phyloP scores from a whole-genome alignment of 2,329 filamentous ascomycete species.

The Alternaria postmessia region DNA sequence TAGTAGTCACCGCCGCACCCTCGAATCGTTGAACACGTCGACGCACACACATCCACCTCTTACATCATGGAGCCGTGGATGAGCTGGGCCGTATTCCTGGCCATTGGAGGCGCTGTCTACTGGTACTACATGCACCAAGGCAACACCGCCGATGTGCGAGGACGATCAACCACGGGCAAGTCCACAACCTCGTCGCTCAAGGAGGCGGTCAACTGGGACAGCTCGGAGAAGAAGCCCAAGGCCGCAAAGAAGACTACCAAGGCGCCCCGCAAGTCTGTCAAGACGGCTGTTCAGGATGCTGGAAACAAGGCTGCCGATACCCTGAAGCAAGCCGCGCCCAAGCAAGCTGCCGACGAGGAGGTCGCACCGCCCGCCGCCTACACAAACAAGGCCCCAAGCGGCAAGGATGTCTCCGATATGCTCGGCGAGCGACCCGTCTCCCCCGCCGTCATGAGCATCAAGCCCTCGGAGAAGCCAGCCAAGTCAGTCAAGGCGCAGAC shows the following conservation, averaged over 20 bases:
- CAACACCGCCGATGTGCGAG: slow-evolving; percentile 30
- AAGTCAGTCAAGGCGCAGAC: slow-evolving; percentile 69
- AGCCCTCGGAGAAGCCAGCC: slow-evolving; percentile 66
- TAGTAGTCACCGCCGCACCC: slow-evolving; percentile 1
- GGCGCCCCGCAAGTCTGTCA: slow-evolving; percentile 46
- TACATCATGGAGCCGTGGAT: slow-evolving; percentile 44
- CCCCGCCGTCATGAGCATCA: slow-evolving; percentile 80
- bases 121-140: slow-evolving; percentile 42
- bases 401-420: slow-evolving; percentile 87
- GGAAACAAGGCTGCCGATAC: slow-evolving; percentile 44
- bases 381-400: slow-evolving; percentile 58
- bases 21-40: background rate
- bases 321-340: slow-evolving; percentile 64
- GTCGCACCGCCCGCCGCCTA: slow-evolving; percentile 69
- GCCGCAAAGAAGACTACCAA: slow-evolving; percentile 34
- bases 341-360: slow-evolving; percentile 77
- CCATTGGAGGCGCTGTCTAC: slow-evolving; percentile 37
- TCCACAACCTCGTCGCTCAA: slow-evolving; percentile 32
- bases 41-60: background rate
- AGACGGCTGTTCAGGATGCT: slow-evolving; percentile 45
- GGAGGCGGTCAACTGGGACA: slow-evolving; percentile 38
- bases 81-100: slow-evolving; percentile 46
- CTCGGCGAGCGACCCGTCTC: slow-evolving; percentile 74
- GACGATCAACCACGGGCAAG: slow-evolving; percentile 40
- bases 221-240: slow-evolving; percentile 38